phyloP scores from a whole-genome alignment of 352 stramenopile species.

The Pythium vanterpoolii region DNA sequence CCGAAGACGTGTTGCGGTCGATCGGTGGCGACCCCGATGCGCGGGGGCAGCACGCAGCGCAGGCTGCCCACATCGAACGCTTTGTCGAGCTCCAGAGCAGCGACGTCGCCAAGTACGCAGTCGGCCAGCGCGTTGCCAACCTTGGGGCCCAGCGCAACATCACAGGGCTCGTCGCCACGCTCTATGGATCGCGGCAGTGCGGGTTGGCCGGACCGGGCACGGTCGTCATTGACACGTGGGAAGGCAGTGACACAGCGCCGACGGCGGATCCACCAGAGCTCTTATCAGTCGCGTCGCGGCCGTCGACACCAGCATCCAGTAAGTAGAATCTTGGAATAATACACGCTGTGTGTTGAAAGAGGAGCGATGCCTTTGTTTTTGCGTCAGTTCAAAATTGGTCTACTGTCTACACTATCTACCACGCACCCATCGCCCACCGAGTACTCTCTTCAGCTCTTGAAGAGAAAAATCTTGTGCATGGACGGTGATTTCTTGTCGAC shows the following conservation, averaged over 20 bases:
- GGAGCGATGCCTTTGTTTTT: too few species aligned
- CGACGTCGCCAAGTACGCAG: conserved; percentile 72
- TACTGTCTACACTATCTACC: background rate
- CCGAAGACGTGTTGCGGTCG: conserved; percentile 32
- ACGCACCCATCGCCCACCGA: background rate
- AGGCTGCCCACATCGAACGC: conserved; percentile 30
- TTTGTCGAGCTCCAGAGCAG: conserved; percentile 80
- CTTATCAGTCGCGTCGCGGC: background rate
- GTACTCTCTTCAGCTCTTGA: conserved; percentile 25
- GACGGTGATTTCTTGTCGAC: conserved; percentile 19
- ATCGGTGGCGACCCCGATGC: conserved; percentile 39
- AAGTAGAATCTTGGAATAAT: background rate
- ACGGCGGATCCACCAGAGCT: background rate
- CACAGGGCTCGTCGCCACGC: conserved; percentile 56
- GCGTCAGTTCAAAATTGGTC: conserved; percentile 6
- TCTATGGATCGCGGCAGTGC: conserved; percentile 69
- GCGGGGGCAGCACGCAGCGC: conserved; percentile 31
- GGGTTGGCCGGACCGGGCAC: conserved; percentile 60
- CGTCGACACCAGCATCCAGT: background rate
- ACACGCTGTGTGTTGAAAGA: background rate
- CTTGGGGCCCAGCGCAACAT: conserved; percentile 55
- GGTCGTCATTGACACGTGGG: conserved; percentile 68
- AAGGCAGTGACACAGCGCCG: conserved; percentile 18
- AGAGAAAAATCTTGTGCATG: conserved; percentile 35
- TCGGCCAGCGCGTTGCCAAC: conserved; percentile 51